These are phyloP conservation scores for Botrytis elliptica DNA, from an alignment of 2,329 filamentous ascomycete genomes.

Conservation along the genomic window DNA sequence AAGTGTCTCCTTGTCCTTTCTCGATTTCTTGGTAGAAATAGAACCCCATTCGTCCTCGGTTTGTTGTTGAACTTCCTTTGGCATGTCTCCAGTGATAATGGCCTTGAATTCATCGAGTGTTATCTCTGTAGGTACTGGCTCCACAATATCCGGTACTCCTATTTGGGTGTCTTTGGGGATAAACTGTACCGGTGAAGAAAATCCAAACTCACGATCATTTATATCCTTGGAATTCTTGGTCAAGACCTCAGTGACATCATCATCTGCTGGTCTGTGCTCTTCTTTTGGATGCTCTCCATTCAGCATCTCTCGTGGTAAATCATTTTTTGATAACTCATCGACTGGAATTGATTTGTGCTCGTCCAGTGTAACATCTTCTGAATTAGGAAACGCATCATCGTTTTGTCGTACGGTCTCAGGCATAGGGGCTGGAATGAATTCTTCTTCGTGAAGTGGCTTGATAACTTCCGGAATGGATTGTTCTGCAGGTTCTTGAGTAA, in stretches of 20 bases:
- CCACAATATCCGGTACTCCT: constrained; percentile 16
- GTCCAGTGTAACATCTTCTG: not conserved
- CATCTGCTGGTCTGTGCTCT: constrained; percentile 20
- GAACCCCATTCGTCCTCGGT: constrained; percentile 24
- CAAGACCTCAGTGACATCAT: constrained; percentile 25
- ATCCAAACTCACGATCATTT: constrained; percentile 28
- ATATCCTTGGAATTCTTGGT: constrained; percentile 29
- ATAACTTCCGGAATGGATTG: not conserved
- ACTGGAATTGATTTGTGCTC: not conserved
- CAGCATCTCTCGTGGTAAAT: not conserved
- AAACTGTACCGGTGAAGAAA: constrained; percentile 26
- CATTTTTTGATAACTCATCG: constrained; percentile 4
- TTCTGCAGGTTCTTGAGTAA: not conserved
- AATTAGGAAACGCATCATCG: not conserved
- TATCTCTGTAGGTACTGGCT: constrained; percentile 19
- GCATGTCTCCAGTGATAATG: constrained; percentile 14
- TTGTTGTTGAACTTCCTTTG: constrained; percentile 22
- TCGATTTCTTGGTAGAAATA: constrained; percentile 25
- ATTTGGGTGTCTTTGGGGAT: constrained; percentile 13
- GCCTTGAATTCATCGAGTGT: constrained; percentile 16
- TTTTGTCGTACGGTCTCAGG: constrained; percentile 7
- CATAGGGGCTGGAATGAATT: not conserved
- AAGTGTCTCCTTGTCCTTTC: constrained; percentile 27
- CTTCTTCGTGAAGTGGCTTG: not conserved
- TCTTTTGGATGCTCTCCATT: constrained; percentile 17